These are phyloP conservation scores for Cercospora nicotianae DNA, from an alignment of 2,329 filamentous ascomycete genomes.

Conservation along the genomic window DNA sequence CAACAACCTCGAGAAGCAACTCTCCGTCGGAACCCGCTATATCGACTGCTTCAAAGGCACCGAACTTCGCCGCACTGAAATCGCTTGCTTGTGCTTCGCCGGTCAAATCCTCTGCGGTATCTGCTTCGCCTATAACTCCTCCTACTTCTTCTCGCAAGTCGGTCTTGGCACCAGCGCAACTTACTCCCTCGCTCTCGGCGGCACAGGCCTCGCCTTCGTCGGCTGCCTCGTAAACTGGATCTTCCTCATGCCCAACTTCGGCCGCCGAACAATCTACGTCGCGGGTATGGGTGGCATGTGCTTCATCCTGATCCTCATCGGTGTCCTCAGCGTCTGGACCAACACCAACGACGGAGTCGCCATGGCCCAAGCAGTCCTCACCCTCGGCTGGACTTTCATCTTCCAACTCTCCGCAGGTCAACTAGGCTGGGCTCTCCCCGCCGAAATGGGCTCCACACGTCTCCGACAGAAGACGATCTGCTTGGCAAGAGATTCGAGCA, in stretches of 20 bases:
- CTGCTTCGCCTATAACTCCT: conserved; percentile 34
- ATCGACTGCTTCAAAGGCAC: conserved; percentile 40
- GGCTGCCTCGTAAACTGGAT: conserved; percentile 39
- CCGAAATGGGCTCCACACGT: conserved; percentile 33
- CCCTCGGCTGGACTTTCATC: conserved; percentile 26
- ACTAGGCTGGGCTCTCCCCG: conserved; percentile 31
- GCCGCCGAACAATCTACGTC: conserved; percentile 41
- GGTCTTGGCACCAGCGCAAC: conserved; percentile 35
- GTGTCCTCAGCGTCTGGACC: conserved; percentile 28
- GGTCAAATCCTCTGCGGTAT: conserved; percentile 41
- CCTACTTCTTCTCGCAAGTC: conserved; percentile 42
- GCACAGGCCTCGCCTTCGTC: conserved; percentile 36
- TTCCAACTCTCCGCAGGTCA: conserved; percentile 33
- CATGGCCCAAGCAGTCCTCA: conserved; percentile 30
- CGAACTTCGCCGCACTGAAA: conserved; percentile 41
- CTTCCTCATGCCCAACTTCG: conserved; percentile 37
- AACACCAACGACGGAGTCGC: conserved; percentile 18
- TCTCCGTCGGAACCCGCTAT: conserved; percentile 32
- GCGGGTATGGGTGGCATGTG: conserved; percentile 28
- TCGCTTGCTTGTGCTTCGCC: conserved; percentile 36
- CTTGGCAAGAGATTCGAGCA: conserved; percentile 31
- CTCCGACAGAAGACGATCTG: conserved; percentile 35
- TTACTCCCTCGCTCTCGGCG: conserved; percentile 43
- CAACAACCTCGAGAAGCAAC: conserved; percentile 35
- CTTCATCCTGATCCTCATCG: conserved; percentile 29